Percentiles rank a stretch among this genome's conserved stretches.
These are phyloP conservation scores for Corniculantispora saksenae DNA, from an alignment of 2,329 filamentous ascomycete species.

Conservation along the genomic window DNA sequence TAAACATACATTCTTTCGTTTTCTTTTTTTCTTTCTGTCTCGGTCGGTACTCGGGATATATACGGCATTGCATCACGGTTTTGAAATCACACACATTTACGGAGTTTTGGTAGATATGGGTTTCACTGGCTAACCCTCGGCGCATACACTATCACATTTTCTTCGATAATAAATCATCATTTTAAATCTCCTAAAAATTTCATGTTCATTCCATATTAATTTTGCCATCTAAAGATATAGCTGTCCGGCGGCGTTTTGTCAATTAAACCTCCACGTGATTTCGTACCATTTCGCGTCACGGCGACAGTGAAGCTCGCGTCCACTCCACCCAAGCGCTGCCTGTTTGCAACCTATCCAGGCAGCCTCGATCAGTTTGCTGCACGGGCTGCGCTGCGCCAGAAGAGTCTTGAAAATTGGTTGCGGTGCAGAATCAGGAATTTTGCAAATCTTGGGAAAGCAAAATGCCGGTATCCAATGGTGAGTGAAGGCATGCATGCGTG, in stretches of 20 bases:
- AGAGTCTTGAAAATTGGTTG: background rate
- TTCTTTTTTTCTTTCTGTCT: background rate
- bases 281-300: constrained; percentile 18
- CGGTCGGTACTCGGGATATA: background rate
- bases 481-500: background rate
- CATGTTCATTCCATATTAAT: background rate
- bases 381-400: background rate
- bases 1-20: background rate
- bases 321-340: background rate
- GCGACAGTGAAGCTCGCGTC: constrained; percentile 10
- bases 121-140: background rate
- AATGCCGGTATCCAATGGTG: background rate
- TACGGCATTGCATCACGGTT: background rate
- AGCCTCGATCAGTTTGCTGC: background rate
- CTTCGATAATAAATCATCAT: background rate
- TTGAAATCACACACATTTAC: background rate
- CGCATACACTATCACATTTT: background rate
- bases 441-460: background rate
- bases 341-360: constrained; percentile 4
- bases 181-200: background rate
- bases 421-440: background rate
- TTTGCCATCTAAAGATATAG: background rate
- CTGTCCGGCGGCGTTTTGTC: background rate
- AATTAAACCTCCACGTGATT: constrained; percentile 19
- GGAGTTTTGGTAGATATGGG: constrained; percentile 13